A percentile compares a stretch with the other conserved stretches of the same genome.
These are phyloP conservation scores for Pythium guiyangense DNA, from an alignment of 352 stramenopile species.

Conservation along the genomic window DNA sequence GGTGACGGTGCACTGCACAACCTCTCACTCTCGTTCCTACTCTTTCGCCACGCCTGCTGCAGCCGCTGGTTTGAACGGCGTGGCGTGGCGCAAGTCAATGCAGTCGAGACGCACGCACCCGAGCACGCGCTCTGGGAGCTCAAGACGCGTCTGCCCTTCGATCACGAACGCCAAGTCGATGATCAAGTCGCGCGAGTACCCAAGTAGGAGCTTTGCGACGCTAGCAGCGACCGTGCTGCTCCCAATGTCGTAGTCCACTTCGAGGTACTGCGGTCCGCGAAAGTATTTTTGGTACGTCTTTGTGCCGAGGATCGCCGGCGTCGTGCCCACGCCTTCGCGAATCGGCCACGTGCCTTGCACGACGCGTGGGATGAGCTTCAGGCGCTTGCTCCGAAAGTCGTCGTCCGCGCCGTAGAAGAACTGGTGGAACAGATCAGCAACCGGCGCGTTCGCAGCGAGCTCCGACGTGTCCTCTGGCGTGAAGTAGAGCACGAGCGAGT, in stretches of 20 bases:
- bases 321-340: constrained; percentile 81
- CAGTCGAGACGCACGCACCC: constrained; percentile 64
- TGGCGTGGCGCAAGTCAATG: constrained; percentile 54
- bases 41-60: constrained; percentile 3
- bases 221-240: constrained; percentile 68
- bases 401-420: constrained; percentile 51
- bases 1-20: no score
- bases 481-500: constrained; percentile 81
- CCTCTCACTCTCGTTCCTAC: no score
- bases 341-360: constrained; percentile 90
- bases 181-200: constrained; percentile 61
- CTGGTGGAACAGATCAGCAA: constrained; percentile 65
- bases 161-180: constrained; percentile 85
- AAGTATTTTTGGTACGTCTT: constrained; percentile 84
- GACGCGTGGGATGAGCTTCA: constrained; percentile 90
- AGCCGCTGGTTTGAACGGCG: constrained; percentile 27
- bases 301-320: constrained; percentile 86
- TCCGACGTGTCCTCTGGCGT: constrained; percentile 56
- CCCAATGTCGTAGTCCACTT: constrained; percentile 78
- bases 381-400: constrained; percentile 68
- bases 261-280: constrained; percentile 58
- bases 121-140: constrained; percentile 74
- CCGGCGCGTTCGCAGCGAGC: constrained; percentile 64
- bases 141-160: constrained; percentile 57
- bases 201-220: constrained; percentile 68